These are phyloP conservation scores for Curvularia lunata DNA, from an alignment of 2,329 filamentous ascomycete species.

Conservation along the genomic window DNA sequence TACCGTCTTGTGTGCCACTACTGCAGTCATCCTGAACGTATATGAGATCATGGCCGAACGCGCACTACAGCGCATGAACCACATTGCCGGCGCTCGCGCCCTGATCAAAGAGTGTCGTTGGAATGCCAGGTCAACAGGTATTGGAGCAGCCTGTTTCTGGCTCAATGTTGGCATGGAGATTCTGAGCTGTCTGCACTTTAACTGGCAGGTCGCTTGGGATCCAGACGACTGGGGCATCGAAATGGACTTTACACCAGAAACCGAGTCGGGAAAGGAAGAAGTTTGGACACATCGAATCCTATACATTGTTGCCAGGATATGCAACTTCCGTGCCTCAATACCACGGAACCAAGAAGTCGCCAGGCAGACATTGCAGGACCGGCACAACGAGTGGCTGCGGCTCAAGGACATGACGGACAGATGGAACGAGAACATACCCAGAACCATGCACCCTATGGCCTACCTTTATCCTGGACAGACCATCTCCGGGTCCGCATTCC, in stretches of 20 bases:
- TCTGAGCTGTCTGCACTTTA: slow-evolving; percentile 84
- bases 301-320: slow-evolving; percentile 85
- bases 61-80: slow-evolving; percentile 81
- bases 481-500: slow-evolving; percentile 75
- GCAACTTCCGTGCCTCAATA: slow-evolving; percentile 79
- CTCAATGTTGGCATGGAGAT: slow-evolving; percentile 89
- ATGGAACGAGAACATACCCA: slow-evolving; percentile 80
- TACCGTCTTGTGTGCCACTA: slow-evolving; percentile 82
- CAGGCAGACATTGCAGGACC: slow-evolving; percentile 66
- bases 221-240: slow-evolving; percentile 90
- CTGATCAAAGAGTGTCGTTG: slow-evolving; percentile 89
- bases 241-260: slow-evolving; percentile 69
- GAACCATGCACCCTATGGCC: slow-evolving; percentile 86
- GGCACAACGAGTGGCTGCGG: slow-evolving; percentile 76
- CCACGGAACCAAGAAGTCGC: slow-evolving; percentile 66
- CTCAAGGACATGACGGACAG: slow-evolving; percentile 82
- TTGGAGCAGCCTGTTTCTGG: slow-evolving; percentile 93
- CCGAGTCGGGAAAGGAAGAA: slow-evolving; percentile 72
- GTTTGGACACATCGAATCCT: slow-evolving; percentile 88
- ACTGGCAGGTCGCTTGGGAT: slow-evolving; percentile 86
- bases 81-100: slow-evolving; percentile 82
- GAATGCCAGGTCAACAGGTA: slow-evolving; percentile 78
- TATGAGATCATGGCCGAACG: slow-evolving; percentile 92
- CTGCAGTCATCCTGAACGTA: slow-evolving; percentile 86
- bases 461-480: slow-evolving; percentile 74